These are phyloP conservation scores for Termitomyces sp. DNA, from an alignment of 768 basidiomycete species.

Conservation along the genomic window DNA sequence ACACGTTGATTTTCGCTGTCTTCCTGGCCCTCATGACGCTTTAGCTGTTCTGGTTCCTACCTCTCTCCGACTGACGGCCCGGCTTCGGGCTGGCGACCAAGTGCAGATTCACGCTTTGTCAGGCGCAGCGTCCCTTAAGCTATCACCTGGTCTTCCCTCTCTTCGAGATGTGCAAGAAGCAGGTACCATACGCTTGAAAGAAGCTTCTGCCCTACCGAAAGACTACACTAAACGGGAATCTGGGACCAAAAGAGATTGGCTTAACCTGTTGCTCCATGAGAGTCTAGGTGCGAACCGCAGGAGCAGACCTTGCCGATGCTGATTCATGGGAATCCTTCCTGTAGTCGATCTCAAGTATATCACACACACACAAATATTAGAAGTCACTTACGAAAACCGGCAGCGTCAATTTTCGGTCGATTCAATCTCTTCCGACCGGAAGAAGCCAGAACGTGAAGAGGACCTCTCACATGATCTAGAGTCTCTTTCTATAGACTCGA, in stretches of 20 bases:
- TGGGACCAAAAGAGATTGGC: conserved; percentile 54
- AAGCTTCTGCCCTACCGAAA: conserved; percentile 25
- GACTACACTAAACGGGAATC: conserved; percentile 13
- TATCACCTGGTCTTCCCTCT: conserved; percentile 41
- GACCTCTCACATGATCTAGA: conserved; percentile 36
- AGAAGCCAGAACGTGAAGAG: conserved; percentile 12
- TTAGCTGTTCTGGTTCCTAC: conserved; percentile 51
- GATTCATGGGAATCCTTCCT: conserved; percentile 8
- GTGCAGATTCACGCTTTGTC: conserved; percentile 46
- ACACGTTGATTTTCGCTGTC: conserved; percentile 5
- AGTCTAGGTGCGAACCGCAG: conserved; percentile 45
- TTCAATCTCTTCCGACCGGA: conserved; percentile 31
- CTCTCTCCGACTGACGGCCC: conserved; percentile 57
- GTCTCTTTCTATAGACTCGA: conserved; percentile 36
- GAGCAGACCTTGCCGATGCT: neutral
- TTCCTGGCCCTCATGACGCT: conserved; percentile 10
- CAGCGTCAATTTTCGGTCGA: conserved; percentile 51
- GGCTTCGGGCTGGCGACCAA: conserved; percentile 41
- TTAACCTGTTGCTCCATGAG: conserved; percentile 60
- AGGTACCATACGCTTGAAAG: conserved; percentile 44
- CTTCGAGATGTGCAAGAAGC: conserved; percentile 47
- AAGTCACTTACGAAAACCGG: conserved; percentile 58
- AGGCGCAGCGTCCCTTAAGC: conserved; percentile 27
- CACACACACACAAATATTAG: conserved; percentile 51
- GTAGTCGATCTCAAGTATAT: conserved; percentile 72